Evolutionary conservation across 1,284 basidiomycete species (phyloP).

Genomic region (Apiotrichum akiyoshidainum): DNA sequence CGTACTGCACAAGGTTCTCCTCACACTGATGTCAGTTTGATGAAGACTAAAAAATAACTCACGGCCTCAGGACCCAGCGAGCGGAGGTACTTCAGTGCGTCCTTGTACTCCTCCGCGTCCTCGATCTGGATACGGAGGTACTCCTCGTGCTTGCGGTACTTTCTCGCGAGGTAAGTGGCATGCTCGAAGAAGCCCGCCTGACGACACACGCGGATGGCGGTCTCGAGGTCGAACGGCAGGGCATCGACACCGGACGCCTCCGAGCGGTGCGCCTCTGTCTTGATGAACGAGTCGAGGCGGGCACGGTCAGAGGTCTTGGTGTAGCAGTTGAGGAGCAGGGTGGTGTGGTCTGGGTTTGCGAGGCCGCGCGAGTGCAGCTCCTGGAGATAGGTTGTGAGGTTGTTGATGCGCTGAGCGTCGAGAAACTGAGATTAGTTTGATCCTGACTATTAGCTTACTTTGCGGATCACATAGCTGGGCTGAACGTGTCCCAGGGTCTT

Average conservation of each 20-base stretch:
- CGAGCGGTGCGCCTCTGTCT: constrained; percentile 63
- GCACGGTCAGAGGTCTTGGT: constrained; percentile 91
- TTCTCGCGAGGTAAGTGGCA: constrained; percentile 87
- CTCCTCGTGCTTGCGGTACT: constrained; percentile 86
- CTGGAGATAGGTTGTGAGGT: constrained; percentile 92
- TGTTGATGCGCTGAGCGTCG: constrained; percentile 91
- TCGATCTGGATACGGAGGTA: constrained; percentile 93
- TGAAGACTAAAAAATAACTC: not conserved
- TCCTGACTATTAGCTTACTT: constrained; percentile 56
- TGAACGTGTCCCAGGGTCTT: constrained; percentile 85
- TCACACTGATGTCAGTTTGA: constrained; percentile 57
- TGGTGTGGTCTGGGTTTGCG: constrained; percentile 95
- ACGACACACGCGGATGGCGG: constrained; percentile 91
- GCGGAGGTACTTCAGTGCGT: constrained; percentile 77
- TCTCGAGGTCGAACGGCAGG: constrained; percentile 92
- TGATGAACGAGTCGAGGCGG: constrained; percentile 87
- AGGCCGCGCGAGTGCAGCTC: constrained; percentile 84
- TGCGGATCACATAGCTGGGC: constrained; percentile 94
- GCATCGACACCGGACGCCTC: constrained; percentile 58
- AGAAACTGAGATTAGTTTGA: constrained; percentile 65
- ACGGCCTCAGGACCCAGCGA: constrained; percentile 66
- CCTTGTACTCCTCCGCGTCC: constrained; percentile 76
- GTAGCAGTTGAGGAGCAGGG: constrained; percentile 90
- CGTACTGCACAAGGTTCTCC: constrained; percentile 77
- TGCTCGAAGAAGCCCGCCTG: constrained; percentile 96